Percentiles rank a stretch among this genome's conserved stretches.
Conservation (phyloP, 768 basidiomycete species). For the Chalciporus pseudorubinellus region DNA sequence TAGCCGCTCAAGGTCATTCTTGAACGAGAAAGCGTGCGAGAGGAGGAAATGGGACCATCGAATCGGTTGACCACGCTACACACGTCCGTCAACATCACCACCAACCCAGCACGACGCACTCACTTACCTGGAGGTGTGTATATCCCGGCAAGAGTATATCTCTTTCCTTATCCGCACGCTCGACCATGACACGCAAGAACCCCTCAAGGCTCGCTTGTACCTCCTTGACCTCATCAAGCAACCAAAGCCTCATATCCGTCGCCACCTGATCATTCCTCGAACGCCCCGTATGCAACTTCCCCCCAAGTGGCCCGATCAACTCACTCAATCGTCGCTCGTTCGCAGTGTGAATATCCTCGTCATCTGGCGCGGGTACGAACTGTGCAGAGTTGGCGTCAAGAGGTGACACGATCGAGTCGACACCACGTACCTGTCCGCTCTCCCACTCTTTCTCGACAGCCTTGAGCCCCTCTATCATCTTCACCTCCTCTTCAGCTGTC, state of each 20-base stretch:
- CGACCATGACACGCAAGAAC: constrained; percentile 84
- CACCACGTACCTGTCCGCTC: constrained; percentile 52
- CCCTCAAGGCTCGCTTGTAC: constrained; percentile 69
- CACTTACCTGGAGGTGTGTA: constrained; percentile 88
- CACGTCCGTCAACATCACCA: not conserved
- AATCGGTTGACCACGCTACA: constrained; percentile 94
- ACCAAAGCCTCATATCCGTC: constrained; percentile 97
- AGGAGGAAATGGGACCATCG: constrained; percentile 97
- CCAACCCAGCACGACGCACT: not conserved
- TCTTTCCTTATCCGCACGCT: constrained; percentile 91
- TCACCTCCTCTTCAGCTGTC: constrained; percentile 67
- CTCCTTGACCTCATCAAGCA: constrained; percentile 71
- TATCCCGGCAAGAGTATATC: constrained; percentile 92
- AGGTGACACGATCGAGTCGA: not conserved
- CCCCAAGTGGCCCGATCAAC: constrained; percentile 87
- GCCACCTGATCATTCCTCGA: constrained; percentile 98
- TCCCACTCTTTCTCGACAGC: constrained; percentile 86
- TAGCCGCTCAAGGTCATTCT: constrained; percentile 84
- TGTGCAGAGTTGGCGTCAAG: constrained; percentile 27
- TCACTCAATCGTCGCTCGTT: constrained; percentile 95
- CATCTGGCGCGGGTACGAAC: constrained; percentile 81
- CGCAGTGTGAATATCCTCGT: constrained; percentile 99
- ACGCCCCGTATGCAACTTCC: constrained; percentile 96
- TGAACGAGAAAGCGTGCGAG: constrained; percentile 92
- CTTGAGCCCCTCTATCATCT: constrained; percentile 71